These are phyloP conservation scores for Panicum miliaceum DNA, from an alignment of 176 grass and related monocot species.

Conservation along the genomic window DNA sequence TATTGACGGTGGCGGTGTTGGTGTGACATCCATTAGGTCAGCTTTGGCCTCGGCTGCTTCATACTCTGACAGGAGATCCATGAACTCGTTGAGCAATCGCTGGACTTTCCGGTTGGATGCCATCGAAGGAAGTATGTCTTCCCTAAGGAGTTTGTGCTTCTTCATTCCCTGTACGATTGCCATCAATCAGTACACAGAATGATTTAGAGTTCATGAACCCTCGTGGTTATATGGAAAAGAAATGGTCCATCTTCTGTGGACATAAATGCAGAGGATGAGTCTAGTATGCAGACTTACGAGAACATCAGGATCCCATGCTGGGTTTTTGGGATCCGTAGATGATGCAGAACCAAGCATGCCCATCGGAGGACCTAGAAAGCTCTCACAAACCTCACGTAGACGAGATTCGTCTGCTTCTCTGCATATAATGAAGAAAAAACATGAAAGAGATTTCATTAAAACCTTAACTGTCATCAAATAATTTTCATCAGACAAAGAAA, in stretches of 20 bases:
- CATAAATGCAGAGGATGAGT: neutral
- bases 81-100: constrained; percentile 86
- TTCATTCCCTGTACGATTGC: constrained; percentile 76
- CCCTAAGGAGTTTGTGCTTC: constrained; percentile 84
- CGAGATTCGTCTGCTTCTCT: constrained; percentile 94
- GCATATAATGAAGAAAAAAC: constrained; percentile 33
- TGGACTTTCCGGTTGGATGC: constrained; percentile 94
- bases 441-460: constrained; percentile 28
- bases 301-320: constrained; percentile 77
- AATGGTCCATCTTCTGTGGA: neutral
- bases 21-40: constrained; percentile 46
- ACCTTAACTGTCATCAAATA: neutral
- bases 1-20: neutral
- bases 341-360: constrained; percentile 53
- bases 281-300: constrained; percentile 63
- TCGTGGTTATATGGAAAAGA: neutral
- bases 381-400: constrained; percentile 82
- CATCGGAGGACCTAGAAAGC: constrained; percentile 82
- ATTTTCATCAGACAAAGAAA: constrained; percentile 1
- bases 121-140: constrained; percentile 89
- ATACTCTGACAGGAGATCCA: constrained; percentile 87
- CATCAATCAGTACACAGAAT: too few relatives aligned
- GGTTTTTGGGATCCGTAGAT: constrained; percentile 52
- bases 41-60: constrained; percentile 46
- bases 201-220: neutral